phyloP scores from a whole-genome alignment of 805 yeast species.

The Diddensiella santjacobensis region DNA sequence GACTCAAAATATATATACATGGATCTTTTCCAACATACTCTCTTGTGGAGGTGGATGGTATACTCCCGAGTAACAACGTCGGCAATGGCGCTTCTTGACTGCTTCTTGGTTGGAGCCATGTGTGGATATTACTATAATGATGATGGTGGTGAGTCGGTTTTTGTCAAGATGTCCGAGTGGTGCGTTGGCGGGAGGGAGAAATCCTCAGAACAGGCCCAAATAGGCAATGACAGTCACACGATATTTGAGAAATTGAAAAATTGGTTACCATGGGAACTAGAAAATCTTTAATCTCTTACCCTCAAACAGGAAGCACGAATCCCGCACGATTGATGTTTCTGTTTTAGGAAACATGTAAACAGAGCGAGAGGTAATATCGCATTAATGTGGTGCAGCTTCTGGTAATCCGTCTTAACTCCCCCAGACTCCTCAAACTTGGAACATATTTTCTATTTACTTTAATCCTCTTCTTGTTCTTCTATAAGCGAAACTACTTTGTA shows the following conservation, averaged over 20 bases:
- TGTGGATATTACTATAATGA: slow-evolving; percentile 5
- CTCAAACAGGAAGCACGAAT: too few relatives aligned
- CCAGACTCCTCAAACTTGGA: too few relatives aligned
- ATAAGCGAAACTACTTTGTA: background rate
- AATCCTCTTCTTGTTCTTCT: background rate
- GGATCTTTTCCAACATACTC: slow-evolving; percentile 60
- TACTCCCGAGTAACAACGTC: slow-evolving; percentile 99
- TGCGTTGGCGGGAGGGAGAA: background rate
- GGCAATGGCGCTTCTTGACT: slow-evolving; percentile 71
- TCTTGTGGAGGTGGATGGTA: slow-evolving; percentile 99
- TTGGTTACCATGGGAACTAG: too few relatives aligned
- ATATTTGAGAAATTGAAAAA: too few relatives aligned
- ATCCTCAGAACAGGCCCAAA: background rate
- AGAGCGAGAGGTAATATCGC: background rate
- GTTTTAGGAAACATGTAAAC: background rate
- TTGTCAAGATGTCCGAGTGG: background rate
- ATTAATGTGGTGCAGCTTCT: background rate
- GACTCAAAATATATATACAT: background rate
- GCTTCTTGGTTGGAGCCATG: slow-evolving; percentile 41
- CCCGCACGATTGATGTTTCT: too few relatives aligned
- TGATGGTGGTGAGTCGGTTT: slow-evolving; percentile 4
- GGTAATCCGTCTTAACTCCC: too few relatives aligned
- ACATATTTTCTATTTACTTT: too few relatives aligned
- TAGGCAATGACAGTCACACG: background rate
- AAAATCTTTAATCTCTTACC: too few relatives aligned